Percentiles rank a stretch among this genome's conserved stretches.
Conservation (phyloP, 306 rosid species). For the Cucumis melo region DNA sequence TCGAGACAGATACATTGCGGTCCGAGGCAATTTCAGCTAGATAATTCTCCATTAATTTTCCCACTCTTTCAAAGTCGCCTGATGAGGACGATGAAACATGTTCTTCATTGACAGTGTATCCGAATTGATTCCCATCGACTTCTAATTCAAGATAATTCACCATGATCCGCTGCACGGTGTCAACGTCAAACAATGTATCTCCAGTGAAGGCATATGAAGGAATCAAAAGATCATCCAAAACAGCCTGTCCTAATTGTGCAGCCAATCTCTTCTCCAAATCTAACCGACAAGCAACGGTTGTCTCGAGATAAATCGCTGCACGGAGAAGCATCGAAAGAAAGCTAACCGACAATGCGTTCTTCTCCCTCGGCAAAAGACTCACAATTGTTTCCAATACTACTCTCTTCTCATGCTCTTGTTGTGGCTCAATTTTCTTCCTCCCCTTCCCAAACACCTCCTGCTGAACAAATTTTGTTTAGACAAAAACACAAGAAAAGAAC, state of each 20-base stretch:
- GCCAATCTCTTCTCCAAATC: slow-evolving; percentile 90
- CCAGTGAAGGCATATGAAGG: slow-evolving; percentile 75
- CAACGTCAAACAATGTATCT: slow-evolving; percentile 76
- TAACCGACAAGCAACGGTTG: slow-evolving; percentile 89
- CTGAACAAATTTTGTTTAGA: slow-evolving; percentile 6
- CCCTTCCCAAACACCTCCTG: slow-evolving; percentile 71
- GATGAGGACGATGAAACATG: slow-evolving; percentile 42
- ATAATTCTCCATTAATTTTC: slow-evolving; percentile 72
- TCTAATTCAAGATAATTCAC: slow-evolving; percentile 46
- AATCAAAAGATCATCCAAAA: slow-evolving; percentile 78
- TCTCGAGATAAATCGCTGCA: slow-evolving; percentile 64
- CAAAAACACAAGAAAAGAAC: background rate
- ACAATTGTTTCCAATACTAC: slow-evolving; percentile 79
- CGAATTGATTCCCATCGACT: slow-evolving; percentile 19
- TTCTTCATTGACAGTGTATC: slow-evolving; percentile 27
- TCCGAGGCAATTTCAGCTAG: slow-evolving; percentile 82
- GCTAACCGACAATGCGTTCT: slow-evolving; percentile 68
- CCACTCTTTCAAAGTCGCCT: slow-evolving; percentile 48
- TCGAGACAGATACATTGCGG: slow-evolving; percentile 48
- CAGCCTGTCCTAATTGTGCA: slow-evolving; percentile 61
- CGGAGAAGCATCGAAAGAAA: slow-evolving; percentile 85
- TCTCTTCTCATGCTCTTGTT: slow-evolving; percentile 77
- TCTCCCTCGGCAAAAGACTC: slow-evolving; percentile 83
- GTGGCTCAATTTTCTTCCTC: slow-evolving; percentile 65
- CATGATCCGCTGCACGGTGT: slow-evolving; percentile 65